Percentiles rank a stretch among this genome's conserved stretches.
Conservation (phyloP, 306 rosid species). For the Trichosanthes cucumerina region DNA sequence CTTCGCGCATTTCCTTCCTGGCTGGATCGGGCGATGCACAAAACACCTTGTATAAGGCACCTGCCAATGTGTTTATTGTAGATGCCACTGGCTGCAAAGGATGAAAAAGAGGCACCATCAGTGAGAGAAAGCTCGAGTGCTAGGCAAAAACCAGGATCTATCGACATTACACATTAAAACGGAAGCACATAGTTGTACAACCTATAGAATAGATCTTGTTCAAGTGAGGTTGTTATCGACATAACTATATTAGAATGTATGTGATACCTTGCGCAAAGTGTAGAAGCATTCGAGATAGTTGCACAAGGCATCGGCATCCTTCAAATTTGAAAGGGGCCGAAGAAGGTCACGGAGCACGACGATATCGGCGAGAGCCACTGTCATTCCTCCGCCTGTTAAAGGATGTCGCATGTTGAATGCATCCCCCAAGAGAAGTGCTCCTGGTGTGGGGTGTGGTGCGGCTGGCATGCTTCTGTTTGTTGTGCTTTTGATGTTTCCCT, state of each 20-base stretch:
- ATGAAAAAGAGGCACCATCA: neutral
- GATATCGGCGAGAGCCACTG: constrained; percentile 35
- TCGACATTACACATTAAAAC: neutral
- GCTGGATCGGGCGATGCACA: constrained; percentile 52
- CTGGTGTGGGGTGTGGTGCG: constrained; percentile 18
- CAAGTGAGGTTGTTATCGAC: too few species aligned
- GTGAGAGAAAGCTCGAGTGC: neutral
- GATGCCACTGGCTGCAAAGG: constrained; percentile 55
- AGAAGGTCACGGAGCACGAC: constrained; percentile 38
- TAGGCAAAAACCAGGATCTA: neutral
- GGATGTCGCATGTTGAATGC: constrained; percentile 29
- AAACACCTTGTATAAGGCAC: constrained; percentile 17
- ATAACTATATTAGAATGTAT: neutral
- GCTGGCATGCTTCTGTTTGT: constrained; percentile 23
- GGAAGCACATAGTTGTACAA: too few species aligned
- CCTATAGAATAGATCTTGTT: too few species aligned
- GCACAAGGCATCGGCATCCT: constrained; percentile 37
- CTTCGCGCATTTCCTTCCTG: constrained; percentile 48
- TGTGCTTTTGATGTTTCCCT: constrained; percentile 18
- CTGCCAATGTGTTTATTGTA: constrained; percentile 51
- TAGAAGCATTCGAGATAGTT: constrained; percentile 48
- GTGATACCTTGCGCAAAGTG: constrained; percentile 37
- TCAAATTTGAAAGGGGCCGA: constrained; percentile 33
- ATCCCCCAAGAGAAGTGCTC: constrained; percentile 24
- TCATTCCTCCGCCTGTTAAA: constrained; percentile 26